Base-by-base conservation (phyloP, 2,329 filamentous ascomycete species). In the Dendrostoma leiphaemia region DNA sequence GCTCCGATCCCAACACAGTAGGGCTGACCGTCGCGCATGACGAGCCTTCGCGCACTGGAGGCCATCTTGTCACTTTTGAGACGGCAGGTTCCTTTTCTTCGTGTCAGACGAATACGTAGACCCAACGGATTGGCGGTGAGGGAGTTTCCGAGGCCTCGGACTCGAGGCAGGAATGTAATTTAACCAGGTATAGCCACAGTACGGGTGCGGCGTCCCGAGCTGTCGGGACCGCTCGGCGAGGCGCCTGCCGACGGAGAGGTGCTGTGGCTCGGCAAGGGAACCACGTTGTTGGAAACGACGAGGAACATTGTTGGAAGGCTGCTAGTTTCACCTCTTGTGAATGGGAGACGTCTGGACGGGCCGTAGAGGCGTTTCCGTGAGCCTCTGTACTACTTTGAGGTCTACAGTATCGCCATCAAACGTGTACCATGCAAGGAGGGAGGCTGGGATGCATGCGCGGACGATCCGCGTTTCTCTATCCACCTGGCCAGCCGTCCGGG, bases 391-490 rank as follows among this genome's bases (percentile, higher is more conserved):
- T n/a, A n/a, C n/a, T n/a, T n/a, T n/a, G n/a, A n/a, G n/a, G n/a
- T n/a, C 8, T 45, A 32, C 35, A 37, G 41, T 34, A 15, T 40
- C 35, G 32, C 17, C 24, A 7, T 38, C 19, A 49, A 41, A 28
- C 26, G 45, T 43, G 38, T 37, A n/a, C n/a, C n/a, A n/a, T n/a
- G 31, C 32, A 32, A 29, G 21, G 43, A 50, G 35, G 38, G 50
- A 24, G 40, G 34, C 51, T 57, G 54, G 54, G 48, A 57, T 51
- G 38, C 17, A 34, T 37, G 49, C 28, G 34, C 41, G 34, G 45
- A 31, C 46, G 47, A 51, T 48, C 51, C 55, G 54, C 43, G 47
- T 48, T 54, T 45, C 40, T 51, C 41, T 37, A n/a, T n/a, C 43
- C 41, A 50, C 32, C 34, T 10, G 19, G 7, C 12, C 47, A 51